These are phyloP conservation scores for Aegle marmelos DNA, from an alignment of 345 rosid genomes.

Conservation along the genomic window DNA sequence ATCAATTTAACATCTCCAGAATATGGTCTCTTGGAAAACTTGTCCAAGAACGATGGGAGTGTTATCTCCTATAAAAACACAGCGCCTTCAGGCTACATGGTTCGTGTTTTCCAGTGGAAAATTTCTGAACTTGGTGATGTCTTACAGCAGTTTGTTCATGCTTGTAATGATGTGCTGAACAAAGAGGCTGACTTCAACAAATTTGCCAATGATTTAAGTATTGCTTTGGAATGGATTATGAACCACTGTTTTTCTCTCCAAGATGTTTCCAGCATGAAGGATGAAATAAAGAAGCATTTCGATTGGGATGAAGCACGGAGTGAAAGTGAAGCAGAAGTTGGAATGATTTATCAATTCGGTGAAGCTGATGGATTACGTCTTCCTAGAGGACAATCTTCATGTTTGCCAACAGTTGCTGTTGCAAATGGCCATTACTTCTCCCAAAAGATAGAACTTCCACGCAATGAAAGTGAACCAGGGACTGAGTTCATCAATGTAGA, in stretches of 20 bases:
- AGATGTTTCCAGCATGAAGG: constrained; percentile 90
- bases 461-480: constrained; percentile 22
- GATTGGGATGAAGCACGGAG: constrained; percentile 68
- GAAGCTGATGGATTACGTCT: constrained; percentile 34
- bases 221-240: constrained; percentile 75
- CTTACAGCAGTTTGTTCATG: constrained; percentile 55
- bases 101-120: constrained; percentile 91
- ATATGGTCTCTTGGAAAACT: constrained; percentile 22
- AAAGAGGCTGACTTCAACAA: constrained; percentile 54
- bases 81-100: constrained; percentile 60
- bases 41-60: constrained; percentile 40
- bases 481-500: constrained; percentile 21
- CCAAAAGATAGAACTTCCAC: constrained; percentile 26
- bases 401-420: constrained; percentile 13
- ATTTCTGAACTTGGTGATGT: constrained; percentile 55
- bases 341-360: constrained; percentile 29
- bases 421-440: constrained; percentile 11
- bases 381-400: constrained; percentile 12
- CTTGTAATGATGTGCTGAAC: constrained; percentile 61
- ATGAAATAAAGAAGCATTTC: constrained; percentile 57
- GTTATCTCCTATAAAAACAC: constrained; percentile 32
- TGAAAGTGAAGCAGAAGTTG: constrained; percentile 64
- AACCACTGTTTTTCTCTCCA: constrained; percentile 89
- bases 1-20: constrained; percentile 34
- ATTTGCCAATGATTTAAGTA: constrained; percentile 57